Conservation (phyloP, 2,329 filamentous ascomycete genomes). For the Cercospora janseana region DNA sequence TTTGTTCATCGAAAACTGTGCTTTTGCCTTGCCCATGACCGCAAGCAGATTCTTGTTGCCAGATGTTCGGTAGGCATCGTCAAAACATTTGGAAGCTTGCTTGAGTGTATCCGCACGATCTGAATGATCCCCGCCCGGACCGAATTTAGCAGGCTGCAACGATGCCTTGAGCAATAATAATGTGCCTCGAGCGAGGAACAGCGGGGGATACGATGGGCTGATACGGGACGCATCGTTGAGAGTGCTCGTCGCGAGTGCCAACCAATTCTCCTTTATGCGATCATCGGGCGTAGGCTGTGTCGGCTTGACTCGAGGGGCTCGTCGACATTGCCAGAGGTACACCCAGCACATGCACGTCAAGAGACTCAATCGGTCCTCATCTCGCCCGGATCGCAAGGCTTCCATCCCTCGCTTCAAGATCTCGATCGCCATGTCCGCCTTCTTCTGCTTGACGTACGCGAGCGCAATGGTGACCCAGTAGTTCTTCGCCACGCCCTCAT, state of each 20-base stretch:
- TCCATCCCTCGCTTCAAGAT: conserved; percentile 70
- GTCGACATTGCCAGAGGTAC: conserved; percentile 82
- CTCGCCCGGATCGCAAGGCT: conserved; percentile 62
- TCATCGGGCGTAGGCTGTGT: conserved; percentile 65
- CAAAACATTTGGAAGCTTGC: conserved; percentile 86
- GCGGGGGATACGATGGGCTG: conserved; percentile 85
- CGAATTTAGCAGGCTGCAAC: conserved; percentile 70
- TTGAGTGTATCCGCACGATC: conserved; percentile 77
- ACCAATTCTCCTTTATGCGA: conserved; percentile 89
- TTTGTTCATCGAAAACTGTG: conserved; percentile 80
- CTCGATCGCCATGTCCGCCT: conserved; percentile 77
- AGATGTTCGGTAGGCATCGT: conserved; percentile 84
- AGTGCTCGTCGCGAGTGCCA: conserved; percentile 84
- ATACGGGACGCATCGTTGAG: conserved; percentile 94
- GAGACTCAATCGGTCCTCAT: conserved; percentile 81
- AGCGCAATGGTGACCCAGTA: conserved; percentile 99
- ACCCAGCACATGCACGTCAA: conserved; percentile 86
- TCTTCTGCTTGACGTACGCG: conserved; percentile 93
- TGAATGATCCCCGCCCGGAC: conserved; percentile 59
- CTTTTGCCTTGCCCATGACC: conserved; percentile 81
- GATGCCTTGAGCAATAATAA: conserved; percentile 85
- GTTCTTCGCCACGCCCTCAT: conserved; percentile 83
- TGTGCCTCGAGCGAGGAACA: conserved; percentile 88
- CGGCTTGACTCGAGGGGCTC: conserved; percentile 66
- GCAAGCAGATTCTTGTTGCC: conserved; percentile 88